Evolutionary conservation across 805 yeast species (phyloP), one percentile per base, ranked within the genome.

Genomic region (Saccharomycodes ludwigii): DNA sequence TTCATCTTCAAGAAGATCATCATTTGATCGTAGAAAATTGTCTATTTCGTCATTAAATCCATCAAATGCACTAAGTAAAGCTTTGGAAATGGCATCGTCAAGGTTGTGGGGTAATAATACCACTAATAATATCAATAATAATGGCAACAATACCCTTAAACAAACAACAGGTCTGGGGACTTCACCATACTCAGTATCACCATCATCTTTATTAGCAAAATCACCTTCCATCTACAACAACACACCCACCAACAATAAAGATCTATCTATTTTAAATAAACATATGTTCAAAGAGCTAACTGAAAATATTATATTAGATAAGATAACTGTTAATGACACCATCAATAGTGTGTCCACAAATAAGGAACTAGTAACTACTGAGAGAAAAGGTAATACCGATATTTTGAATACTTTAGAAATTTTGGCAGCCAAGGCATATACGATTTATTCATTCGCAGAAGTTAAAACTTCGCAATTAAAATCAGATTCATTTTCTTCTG

Each of bases 401-500:
- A 61, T 69, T 14, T 52, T 67, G 5, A 42, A 48, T 18, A 61
- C 65, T 34, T 60, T 86, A 37, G 95, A 85, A 51, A 63, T 73
- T 1, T 58, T 84, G 27, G 84, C 94, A 2, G 84, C 95, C 1
- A 85, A 84, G 58, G 84, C 95, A 0, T 91, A 85, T 48, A 94
- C 94, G 0, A 75, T 91, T 14, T 74, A 76, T 40, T 63, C 84
- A 20, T 85, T 78, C 60, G 97, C 96, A 0, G 95, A 85, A 42
- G 85, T 84, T 18, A 91, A 91, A 54, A 83, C 77, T 46, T 66
- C 78, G 25, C 96, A 88, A 58, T 62, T 86, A 43, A 71, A 79
- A 22, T 95, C 95, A 7, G 61, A 75, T 17, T 78, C 83, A 2
- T 60, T 59, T 11, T 38, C 39, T 16, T 47, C 52, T 3, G 34